These are phyloP conservation scores for Lodderomyces beijingensis DNA, from an alignment of 1,139 yeast species.

Conservation along the genomic window DNA sequence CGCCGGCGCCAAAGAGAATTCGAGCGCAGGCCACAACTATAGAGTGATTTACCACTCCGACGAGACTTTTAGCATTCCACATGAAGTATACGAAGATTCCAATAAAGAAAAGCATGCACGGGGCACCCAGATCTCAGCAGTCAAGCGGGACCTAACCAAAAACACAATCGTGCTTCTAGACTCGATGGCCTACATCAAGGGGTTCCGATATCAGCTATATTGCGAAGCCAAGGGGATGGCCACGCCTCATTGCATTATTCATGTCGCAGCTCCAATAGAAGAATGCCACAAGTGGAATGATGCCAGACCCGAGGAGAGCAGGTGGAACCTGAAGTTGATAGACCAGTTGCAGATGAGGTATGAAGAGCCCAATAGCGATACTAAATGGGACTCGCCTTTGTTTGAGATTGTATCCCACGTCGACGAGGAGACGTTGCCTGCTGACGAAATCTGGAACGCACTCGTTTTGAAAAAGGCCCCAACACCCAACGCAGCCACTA, in stretches of 20 bases:
- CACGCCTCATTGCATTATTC: conserved; percentile 81
- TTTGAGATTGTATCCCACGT: conserved; percentile 60
- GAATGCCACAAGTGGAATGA: conserved; percentile 62
- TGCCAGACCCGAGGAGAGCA: conserved; percentile 6
- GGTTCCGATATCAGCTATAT: conserved; percentile 87
- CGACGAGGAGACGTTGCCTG: conserved; percentile 46
- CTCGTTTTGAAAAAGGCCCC: conserved; percentile 59
- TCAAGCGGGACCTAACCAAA: conserved; percentile 71
- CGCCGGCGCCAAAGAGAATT: conserved; percentile 24
- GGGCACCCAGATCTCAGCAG: conserved; percentile 84
- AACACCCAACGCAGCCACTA: conserved; percentile 75
- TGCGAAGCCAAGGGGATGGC: conserved; percentile 86
- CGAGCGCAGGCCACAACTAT: conserved; percentile 49
- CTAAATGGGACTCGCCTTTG: conserved; percentile 93
- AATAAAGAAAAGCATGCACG: conserved; percentile 74
- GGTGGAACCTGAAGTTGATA: conserved; percentile 69
- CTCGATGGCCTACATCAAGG: conserved; percentile 86
- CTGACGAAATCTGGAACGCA: conserved; percentile 70
- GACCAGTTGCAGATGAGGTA: conserved; percentile 75
- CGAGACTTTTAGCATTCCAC: conserved; percentile 68
- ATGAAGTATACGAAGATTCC: conserved; percentile 64
- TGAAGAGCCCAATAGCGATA: conserved; percentile 86
- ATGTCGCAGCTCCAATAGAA: conserved; percentile 65
- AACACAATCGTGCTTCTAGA: conserved; percentile 77
- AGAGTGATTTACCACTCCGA: conserved; percentile 71